Base-by-base conservation (phyloP, 2,329 filamentous ascomycete genomes). In the Aureobasidium uvarum region DNA sequence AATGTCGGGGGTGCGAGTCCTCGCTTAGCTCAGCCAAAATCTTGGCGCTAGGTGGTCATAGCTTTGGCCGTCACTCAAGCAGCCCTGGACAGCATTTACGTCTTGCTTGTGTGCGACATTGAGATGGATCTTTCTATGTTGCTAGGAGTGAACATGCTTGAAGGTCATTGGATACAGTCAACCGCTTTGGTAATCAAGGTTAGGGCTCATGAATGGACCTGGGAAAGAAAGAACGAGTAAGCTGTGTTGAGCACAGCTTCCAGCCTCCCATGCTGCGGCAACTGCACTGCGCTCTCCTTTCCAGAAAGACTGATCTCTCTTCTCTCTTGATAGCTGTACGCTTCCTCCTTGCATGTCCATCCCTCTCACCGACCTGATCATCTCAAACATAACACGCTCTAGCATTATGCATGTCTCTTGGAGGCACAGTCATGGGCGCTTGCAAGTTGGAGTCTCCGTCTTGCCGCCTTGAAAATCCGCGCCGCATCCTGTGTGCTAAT, bases 21-120 rank as follows among this genome's bases (percentile, higher is more conserved):
- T 63, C 60, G 60, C 60, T 63, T 63, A 63, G 58, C 56, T 62
- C 45, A 41, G 20, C 43, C 18, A 38, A 39, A 63, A 52, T 63
- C 60, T 63, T 63, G 60, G 60, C 60, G 33, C 18, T 0, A 7
- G 10, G 2, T 58, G 54, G 54, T 45, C 54, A 45, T 20, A 58
- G 39, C 54, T 58, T 46, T 38, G 56, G 10, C 10, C 33, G 6
- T 18, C 43, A 36, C 33, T n/a, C 43, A 25, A 28, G 31, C 10
- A 33, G 31, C 10, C 31, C 38, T 45, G 7, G 25, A 51, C 18
- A 14, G 28, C 28, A n/a, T 36, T 33, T 5, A 50, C 46, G 7
- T 51, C 14, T 31, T 52, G 18, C 23, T 11, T 18, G 7, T 7
- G 20, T 16, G 16, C 48, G 31, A 8, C 16, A n/a, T n/a, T 5